These are phyloP conservation scores for Pythium phragmitis DNA, from an alignment of 352 stramenopile species.

Conservation along the genomic window DNA sequence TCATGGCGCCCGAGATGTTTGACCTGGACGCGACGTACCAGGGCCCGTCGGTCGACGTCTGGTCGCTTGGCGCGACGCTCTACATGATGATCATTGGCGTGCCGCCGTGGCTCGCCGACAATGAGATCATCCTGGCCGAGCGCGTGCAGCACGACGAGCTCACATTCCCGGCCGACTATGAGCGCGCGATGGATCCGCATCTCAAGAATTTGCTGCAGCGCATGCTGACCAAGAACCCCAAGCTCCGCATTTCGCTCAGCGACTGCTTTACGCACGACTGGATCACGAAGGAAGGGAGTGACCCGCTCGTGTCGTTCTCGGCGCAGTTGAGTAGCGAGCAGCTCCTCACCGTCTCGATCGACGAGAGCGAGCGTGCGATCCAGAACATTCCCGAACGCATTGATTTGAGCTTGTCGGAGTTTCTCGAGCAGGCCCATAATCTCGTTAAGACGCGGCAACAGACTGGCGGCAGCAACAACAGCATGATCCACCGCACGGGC, in stretches of 20 bases:
- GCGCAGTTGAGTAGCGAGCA: constrained; percentile 47
- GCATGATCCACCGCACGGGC: constrained; percentile 17
- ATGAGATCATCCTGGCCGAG: constrained; percentile 87
- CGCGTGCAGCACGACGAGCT: constrained; percentile 86
- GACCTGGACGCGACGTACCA: constrained; percentile 87
- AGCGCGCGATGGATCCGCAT: constrained; percentile 79
- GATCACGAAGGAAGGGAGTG: constrained; percentile 91
- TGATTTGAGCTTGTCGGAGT: constrained; percentile 72
- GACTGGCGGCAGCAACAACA: constrained; percentile 14
- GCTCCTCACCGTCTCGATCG: constrained; percentile 73
- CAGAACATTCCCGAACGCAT: constrained; percentile 87
- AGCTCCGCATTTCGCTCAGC: constrained; percentile 70
- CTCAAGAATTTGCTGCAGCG: constrained; percentile 89
- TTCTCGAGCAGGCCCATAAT: constrained; percentile 69
- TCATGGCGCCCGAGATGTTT: constrained; percentile 93
- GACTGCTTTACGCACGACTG: constrained; percentile 91
- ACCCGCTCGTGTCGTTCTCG: constrained; percentile 56
- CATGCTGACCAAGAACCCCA: constrained; percentile 91
- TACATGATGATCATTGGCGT: constrained; percentile 92
- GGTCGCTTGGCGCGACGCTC: constrained; percentile 88
- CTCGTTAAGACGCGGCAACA: constrained; percentile 72
- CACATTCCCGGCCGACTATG: constrained; percentile 74
- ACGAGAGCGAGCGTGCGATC: constrained; percentile 84
- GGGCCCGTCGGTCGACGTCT: constrained; percentile 84
- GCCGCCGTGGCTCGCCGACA: constrained; percentile 90